A percentile compares a stretch with the other conserved stretches of the same genome.
Conservation (phyloP, 148 eudicot genomes). For the Suaeda aralocaspica region DNA sequence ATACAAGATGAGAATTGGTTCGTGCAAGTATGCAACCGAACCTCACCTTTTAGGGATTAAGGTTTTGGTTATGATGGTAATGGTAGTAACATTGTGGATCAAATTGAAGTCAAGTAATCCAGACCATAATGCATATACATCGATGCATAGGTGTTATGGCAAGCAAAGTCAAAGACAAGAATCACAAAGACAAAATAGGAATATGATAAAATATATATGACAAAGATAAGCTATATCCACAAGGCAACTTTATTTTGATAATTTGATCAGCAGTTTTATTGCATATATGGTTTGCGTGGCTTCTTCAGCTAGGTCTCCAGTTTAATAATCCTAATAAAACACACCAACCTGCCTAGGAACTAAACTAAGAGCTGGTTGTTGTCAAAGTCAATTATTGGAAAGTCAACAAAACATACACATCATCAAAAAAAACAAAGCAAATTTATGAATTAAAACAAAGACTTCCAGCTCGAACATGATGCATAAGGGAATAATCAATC, state of each 20-base stretch:
- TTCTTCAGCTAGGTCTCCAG: slow-evolving; percentile 11
- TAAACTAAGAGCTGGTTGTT: slow-evolving; percentile 21
- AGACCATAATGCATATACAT: neutral
- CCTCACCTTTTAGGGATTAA: too few relatives aligned
- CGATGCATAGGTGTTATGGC: neutral
- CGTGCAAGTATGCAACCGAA: too few relatives aligned
- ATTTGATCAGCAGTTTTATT: neutral
- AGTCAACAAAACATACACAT: slow-evolving; percentile 20
- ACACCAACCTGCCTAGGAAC: slow-evolving; percentile 13
- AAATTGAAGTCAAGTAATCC: neutral
- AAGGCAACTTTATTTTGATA: slow-evolving; percentile 14
- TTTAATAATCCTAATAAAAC: slow-evolving; percentile 9
- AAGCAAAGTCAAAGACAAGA: neutral
- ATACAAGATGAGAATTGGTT: too few relatives aligned
- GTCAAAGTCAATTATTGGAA: slow-evolving; percentile 22
- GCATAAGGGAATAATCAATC: slow-evolving; percentile 9
- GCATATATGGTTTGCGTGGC: slow-evolving; percentile 1
- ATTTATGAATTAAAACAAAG: slow-evolving; percentile 14
- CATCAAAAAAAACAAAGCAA: slow-evolving; percentile 1
- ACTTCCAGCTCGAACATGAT: slow-evolving; percentile 22
- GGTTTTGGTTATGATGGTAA: too few relatives aligned
- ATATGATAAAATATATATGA: neutral
- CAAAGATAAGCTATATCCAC: slow-evolving; percentile 6
- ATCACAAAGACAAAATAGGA: neutral
- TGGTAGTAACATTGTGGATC: too few relatives aligned